Evolutionary conservation across 2,329 filamentous ascomycete genomes (phyloP).

Genomic region (Metarhizium humberi): DNA sequence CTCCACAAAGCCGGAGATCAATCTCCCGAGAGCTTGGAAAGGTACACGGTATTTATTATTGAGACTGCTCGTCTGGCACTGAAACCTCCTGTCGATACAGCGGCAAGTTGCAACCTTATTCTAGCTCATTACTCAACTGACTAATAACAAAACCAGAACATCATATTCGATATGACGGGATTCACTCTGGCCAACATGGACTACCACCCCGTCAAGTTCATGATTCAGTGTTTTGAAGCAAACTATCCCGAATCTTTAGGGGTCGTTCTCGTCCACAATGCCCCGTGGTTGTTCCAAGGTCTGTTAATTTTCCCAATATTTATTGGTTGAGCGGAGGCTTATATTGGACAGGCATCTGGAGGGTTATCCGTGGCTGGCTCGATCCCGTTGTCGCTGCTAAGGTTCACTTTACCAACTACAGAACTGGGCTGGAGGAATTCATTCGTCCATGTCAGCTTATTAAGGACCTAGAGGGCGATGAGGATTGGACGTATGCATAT

Average conservation of each 20-base stretch:
- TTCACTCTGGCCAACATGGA: conserved; percentile 98
- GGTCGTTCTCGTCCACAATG: conserved; percentile 85
- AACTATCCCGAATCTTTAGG: conserved; percentile 95
- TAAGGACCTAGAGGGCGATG: conserved; percentile 77
- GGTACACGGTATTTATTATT: conserved; percentile 88
- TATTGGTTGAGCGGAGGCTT: neutral
- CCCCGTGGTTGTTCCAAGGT: conserved; percentile 95
- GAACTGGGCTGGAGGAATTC: conserved; percentile 68
- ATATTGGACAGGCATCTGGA: conserved; percentile 67
- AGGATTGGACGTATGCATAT: conserved; percentile 78
- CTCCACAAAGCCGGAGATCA: conserved; percentile 79
- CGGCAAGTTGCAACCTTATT: conserved; percentile 50
- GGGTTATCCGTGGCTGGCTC: conserved; percentile 89
- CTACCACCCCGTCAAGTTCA: conserved; percentile 94
- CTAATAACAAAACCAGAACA: conserved; percentile 45
- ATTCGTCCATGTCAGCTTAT: conserved; percentile 63
- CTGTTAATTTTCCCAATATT: conserved; percentile 16
- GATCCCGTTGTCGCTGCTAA: conserved; percentile 94
- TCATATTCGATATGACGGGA: conserved; percentile 92
- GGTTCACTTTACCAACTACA: conserved; percentile 82
- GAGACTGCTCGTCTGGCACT: conserved; percentile 87
- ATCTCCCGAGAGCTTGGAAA: conserved; percentile 70
- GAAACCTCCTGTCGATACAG: conserved; percentile 74
- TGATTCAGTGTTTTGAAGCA: conserved; percentile 98
- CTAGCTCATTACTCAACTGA: neutral